Conservation (phyloP, 1,284 basidiomycete species). For the Pseudozyma pruni region DNA sequence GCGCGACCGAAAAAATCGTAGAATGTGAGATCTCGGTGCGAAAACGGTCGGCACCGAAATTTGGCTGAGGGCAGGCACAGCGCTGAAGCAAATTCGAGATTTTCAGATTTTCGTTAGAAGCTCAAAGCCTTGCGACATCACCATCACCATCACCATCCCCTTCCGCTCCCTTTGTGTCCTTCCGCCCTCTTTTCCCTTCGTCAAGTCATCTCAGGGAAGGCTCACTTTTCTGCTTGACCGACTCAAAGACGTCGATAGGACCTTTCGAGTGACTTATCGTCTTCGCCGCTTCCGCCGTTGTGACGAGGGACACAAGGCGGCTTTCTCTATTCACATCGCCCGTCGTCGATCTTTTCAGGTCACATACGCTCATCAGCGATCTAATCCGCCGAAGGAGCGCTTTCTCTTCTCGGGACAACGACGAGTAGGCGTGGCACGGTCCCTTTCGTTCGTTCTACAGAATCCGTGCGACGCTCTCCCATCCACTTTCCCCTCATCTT, state of each 20-base stretch:
- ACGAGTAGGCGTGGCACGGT: too few species aligned
- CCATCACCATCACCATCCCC: conserved; percentile 12
- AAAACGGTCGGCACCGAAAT: conserved; percentile 23
- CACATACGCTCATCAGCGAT: too few species aligned
- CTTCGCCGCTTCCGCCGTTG: too few species aligned
- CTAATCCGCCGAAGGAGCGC: too few species aligned
- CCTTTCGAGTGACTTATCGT: too few species aligned
- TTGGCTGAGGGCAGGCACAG: not conserved
- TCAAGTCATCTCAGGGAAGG: not conserved
- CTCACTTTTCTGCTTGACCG: not conserved
- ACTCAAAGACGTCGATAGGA: conserved; percentile 1
- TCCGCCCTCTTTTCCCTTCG: not conserved
- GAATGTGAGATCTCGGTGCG: conserved; percentile 10
- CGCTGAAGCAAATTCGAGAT: conserved; percentile 27
- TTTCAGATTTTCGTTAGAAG: conserved; percentile 24
- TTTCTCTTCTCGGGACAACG: too few species aligned
- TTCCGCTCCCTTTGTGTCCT: not conserved
- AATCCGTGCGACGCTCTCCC: too few species aligned
- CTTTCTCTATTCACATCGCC: not conserved
- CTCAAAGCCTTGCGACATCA: conserved; percentile 26
- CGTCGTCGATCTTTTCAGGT: too few species aligned
- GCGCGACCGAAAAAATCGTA: not conserved
- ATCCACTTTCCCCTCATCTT: not conserved
- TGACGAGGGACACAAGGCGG: not conserved
- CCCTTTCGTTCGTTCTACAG: too few species aligned